A percentile compares a stretch with the other conserved stretches of the same genome.
Conservation (phyloP, 2,329 filamentous ascomycete species). For the Xylariaceae sp. region DNA sequence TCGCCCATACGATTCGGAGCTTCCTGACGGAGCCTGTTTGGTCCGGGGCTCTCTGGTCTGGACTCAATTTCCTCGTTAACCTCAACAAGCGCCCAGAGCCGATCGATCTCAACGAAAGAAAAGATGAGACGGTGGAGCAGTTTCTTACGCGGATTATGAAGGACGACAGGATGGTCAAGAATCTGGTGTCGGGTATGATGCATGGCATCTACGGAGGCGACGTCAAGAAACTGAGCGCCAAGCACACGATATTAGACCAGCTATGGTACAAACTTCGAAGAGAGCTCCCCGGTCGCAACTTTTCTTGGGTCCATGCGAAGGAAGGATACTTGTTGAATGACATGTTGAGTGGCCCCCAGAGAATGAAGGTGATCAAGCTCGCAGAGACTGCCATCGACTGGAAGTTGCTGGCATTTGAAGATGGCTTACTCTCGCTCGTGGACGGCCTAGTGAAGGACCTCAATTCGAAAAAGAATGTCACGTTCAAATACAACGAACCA, state of each 20-base stretch:
- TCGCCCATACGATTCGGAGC: conserved; percentile 12
- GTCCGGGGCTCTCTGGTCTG: conserved; percentile 18
- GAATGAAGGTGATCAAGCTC: conserved; percentile 26
- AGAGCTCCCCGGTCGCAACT: background rate
- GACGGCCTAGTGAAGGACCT: conserved; percentile 50
- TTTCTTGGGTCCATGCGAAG: conserved; percentile 17
- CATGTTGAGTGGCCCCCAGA: conserved; percentile 23
- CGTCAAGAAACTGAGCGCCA: conserved; percentile 71
- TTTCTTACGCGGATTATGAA: conserved; percentile 55
- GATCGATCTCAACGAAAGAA: conserved; percentile 25
- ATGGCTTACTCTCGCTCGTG: conserved; percentile 60
- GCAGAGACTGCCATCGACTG: conserved; percentile 26
- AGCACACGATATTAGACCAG: conserved; percentile 53
- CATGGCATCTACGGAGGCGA: conserved; percentile 95
- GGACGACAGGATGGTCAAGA: conserved; percentile 56
- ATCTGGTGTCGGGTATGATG: conserved; percentile 66
- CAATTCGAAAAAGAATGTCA: conserved; percentile 51
- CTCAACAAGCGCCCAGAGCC: background rate
- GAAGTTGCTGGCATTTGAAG: conserved; percentile 44
- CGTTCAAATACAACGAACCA: conserved; percentile 45
- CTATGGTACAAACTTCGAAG: conserved; percentile 38
- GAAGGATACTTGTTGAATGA: conserved; percentile 23
- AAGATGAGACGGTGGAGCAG: conserved; percentile 67
- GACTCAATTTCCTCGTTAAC: conserved; percentile 6
- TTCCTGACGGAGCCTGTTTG: conserved; percentile 27